These are phyloP conservation scores for Epichloe sylvatica DNA, from an alignment of 2,329 filamentous ascomycete genomes.

Conservation along the genomic window DNA sequence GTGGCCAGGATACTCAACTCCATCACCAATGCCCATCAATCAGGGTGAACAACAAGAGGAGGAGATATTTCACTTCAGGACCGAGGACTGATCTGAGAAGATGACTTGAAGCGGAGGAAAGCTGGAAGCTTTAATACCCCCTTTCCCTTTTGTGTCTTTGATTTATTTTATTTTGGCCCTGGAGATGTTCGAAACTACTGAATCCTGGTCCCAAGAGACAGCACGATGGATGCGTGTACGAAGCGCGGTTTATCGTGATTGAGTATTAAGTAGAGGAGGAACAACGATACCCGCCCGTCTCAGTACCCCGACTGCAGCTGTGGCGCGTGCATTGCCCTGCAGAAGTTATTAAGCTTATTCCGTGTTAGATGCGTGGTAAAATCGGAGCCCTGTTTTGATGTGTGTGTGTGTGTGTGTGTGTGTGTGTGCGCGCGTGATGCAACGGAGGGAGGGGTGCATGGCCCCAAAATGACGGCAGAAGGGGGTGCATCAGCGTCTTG, in stretches of 20 bases:
- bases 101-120: background rate
- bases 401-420: no score
- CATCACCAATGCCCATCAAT: slow-evolving; percentile 11
- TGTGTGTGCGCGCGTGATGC: no score
- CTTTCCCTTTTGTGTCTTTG: background rate
- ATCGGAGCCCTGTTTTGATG: background rate
- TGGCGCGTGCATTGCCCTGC: background rate
- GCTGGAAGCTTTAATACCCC: slow-evolving; percentile 4
- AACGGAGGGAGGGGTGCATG: no score
- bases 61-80: background rate
- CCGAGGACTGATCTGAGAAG: background rate
- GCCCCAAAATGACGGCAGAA: no score
- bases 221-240: background rate
- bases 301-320: background rate
- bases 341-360: background rate
- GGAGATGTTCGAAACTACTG: background rate
- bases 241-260: background rate
- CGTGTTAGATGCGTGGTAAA: background rate
- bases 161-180: background rate
- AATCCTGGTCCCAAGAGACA: background rate
- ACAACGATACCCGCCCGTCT: slow-evolving; percentile 7
- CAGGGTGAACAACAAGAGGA: slow-evolving; percentile 3
- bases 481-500: no score
- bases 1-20: slow-evolving; percentile 11
- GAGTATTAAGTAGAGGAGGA: background rate